phyloP scores from a whole-genome alignment of 2,329 filamentous ascomycete genomes.

The Beauveria pseudobassiana region DNA sequence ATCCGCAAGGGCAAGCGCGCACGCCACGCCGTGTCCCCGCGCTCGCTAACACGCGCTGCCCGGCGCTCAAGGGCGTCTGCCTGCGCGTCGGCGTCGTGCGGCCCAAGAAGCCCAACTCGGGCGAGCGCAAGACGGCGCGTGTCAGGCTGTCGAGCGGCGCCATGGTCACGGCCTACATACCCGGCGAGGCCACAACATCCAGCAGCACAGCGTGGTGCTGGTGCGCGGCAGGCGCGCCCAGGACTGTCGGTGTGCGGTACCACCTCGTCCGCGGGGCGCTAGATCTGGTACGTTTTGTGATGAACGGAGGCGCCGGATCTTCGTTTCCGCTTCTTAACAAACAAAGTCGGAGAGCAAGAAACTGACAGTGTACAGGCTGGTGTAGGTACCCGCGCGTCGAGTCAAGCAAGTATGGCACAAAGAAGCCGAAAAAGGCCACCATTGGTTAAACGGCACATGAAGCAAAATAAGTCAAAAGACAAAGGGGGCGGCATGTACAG shows the following conservation, averaged over 20 bases:
- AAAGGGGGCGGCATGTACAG: not conserved
- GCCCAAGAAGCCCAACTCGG: constrained; percentile 98
- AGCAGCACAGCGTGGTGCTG: constrained; percentile 95
- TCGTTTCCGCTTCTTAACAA: no score
- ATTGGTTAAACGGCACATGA: constrained; percentile 33
- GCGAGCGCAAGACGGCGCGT: constrained; percentile 90
- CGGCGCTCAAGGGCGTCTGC: constrained; percentile 91
- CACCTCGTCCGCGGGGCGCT: constrained; percentile 84
- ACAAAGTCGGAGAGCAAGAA: not conserved
- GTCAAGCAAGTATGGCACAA: constrained; percentile 94
- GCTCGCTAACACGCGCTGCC: constrained; percentile 58
- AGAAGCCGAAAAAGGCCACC: constrained; percentile 86
- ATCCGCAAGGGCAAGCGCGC: constrained; percentile 73
- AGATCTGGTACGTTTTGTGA: constrained; percentile 66
- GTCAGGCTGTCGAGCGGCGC: constrained; percentile 81
- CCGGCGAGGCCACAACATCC: constrained; percentile 96
- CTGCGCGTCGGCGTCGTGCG: constrained; percentile 88
- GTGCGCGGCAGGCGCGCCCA: constrained; percentile 89
- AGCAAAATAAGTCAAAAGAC: not conserved
- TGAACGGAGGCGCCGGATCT: not conserved
- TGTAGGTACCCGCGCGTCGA: constrained; percentile 75
- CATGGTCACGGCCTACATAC: constrained; percentile 88
- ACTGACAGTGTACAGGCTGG: constrained; percentile 57
- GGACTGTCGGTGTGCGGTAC: constrained; percentile 96
- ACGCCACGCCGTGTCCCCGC: constrained; percentile 82